Conservation (phyloP, 2,329 filamentous ascomycete species). For the Aspergillus udagawae region DNA sequence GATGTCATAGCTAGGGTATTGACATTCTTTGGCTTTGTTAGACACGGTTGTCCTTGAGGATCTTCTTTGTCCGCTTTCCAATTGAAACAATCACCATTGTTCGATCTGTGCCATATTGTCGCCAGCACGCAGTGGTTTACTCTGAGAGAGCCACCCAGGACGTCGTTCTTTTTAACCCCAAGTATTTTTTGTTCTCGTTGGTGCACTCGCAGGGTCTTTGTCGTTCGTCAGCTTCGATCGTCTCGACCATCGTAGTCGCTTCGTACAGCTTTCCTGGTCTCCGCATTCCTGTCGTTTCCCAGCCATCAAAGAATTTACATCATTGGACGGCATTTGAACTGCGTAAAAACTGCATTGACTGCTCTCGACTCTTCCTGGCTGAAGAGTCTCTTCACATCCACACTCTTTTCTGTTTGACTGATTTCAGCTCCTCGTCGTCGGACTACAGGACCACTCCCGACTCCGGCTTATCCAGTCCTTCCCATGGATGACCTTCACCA, state of each 20-base stretch:
- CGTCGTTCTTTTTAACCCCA: neutral
- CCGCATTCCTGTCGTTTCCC: conserved; percentile 23
- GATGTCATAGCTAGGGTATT: neutral
- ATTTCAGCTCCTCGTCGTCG: conserved; percentile 1
- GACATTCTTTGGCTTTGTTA: conserved; percentile 5
- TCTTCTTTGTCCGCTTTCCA: conserved; percentile 4
- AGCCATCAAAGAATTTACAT: conserved; percentile 14
- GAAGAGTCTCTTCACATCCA: neutral
- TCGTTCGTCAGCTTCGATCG: neutral
- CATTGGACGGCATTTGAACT: conserved; percentile 6
- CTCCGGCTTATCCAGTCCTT: conserved; percentile 4
- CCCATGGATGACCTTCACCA: conserved; percentile 26
- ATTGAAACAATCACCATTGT: conserved; percentile 1
- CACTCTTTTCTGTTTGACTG: neutral
- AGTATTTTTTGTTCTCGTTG: neutral
- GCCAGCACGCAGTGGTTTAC: neutral
- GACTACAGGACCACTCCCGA: conserved; percentile 3
- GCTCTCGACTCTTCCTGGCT: neutral
- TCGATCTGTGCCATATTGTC: neutral
- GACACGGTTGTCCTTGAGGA: conserved; percentile 2
- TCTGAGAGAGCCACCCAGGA: neutral
- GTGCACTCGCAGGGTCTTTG: neutral
- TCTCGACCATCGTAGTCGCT: neutral
- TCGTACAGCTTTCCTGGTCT: neutral
- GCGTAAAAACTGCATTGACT: conserved; percentile 3